Base-by-base conservation (phyloP, 2,329 filamentous ascomycete species). In the Aureobasidium sp. region DNA sequence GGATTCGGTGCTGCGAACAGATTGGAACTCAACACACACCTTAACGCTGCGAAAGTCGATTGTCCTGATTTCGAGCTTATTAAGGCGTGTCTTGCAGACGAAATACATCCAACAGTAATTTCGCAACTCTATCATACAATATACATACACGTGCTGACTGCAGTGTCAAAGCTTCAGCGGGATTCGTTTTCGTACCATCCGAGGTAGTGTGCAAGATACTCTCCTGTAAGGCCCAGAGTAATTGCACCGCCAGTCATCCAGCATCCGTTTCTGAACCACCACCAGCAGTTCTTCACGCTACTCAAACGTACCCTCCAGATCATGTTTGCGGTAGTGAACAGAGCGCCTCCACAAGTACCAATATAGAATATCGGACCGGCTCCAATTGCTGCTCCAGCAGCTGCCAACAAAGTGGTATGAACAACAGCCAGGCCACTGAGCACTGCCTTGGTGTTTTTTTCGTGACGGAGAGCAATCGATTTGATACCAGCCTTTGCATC, bases 401-500 rank as follows among this genome's bases (percentile, higher is more conserved):
- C 85, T 3, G 83, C 84, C 39, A 96, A 78, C 14, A 94, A 75
- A 2, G 81, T 82, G 13, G 93, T 76, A 72, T 95, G 90, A 8
- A 82, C 78, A 1, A 81, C 79, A 3, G 87, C 89, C 37, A 94
- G 76, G 0, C 86, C 88, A 1, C 83, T 82, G 62, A 96, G 75
- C 9, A 95, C 85, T 58, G 84, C 77, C 74, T 94, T 95, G 1
- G 90, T 92, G 64, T 91, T 82, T 5, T 82, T 80, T 64, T 89
- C 87, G 67, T 95, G 90, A 71, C 88, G 87, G 42, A 95, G 78
- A 1, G 89, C 91, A 67, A 95, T 94, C 69, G 87, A 90, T 78
- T 93, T 95, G 76, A 96, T 94, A 9, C 91, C 91, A 0, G 87
- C 90, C 73, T 91, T 91, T 64, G 81, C 85, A 70, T 96, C 91